These are phyloP conservation scores for Cercospora beticola DNA, from an alignment of 2,329 filamentous ascomycete species.

Conservation along the genomic window DNA sequence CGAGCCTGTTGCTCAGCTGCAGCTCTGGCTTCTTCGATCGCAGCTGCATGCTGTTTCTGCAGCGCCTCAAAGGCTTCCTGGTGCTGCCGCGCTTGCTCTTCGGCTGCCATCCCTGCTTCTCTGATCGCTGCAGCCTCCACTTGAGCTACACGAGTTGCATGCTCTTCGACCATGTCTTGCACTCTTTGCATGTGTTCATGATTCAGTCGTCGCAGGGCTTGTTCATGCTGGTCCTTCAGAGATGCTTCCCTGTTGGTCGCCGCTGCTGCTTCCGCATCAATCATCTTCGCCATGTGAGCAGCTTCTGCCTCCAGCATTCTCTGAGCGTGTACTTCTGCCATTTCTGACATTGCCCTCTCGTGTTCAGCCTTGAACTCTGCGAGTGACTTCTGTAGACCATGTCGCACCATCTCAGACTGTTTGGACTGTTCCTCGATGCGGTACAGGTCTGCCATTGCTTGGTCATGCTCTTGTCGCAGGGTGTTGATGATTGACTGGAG, in stretches of 20 bases:
- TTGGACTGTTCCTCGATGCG: constrained; percentile 17
- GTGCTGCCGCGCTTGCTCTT: constrained; percentile 20
- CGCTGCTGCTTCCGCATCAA: constrained; percentile 12
- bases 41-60: constrained; percentile 16
- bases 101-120: constrained; percentile 17
- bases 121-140: constrained; percentile 23
- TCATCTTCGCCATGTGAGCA: constrained; percentile 11
- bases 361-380: constrained; percentile 17
- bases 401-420: constrained; percentile 9
- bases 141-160: constrained; percentile 20
- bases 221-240: constrained; percentile 18
- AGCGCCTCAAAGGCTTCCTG: constrained; percentile 17
- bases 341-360: constrained; percentile 10
- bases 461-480: constrained; percentile 4
- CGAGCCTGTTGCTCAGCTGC: constrained; percentile 19
- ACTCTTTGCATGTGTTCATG: constrained; percentile 22
- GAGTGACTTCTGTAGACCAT: constrained; percentile 13
- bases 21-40: constrained; percentile 18
- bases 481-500: not conserved
- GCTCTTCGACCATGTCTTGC: constrained; percentile 18
- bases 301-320: constrained; percentile 12
- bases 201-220: constrained; percentile 11
- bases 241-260: constrained; percentile 4
- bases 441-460: constrained; percentile 9
- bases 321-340: constrained; percentile 13